These are phyloP conservation scores for Fraxinus xanthoxyloides DNA, from an alignment of 305 asterid genomes.

Conservation along the genomic window DNA sequence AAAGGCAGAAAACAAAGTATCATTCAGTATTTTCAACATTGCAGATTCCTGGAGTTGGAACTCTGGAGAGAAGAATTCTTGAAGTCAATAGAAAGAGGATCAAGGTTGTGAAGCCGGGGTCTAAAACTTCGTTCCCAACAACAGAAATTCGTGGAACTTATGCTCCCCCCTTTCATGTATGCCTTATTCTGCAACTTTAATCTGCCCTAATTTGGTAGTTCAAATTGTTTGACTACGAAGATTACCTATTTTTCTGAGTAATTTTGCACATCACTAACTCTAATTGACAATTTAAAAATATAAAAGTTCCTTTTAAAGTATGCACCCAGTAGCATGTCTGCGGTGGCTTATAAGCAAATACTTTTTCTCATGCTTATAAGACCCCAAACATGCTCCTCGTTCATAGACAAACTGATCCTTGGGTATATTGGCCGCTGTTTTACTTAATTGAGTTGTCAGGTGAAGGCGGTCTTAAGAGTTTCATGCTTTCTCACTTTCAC, in stretches of 20 bases:
- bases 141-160: conserved; percentile 92
- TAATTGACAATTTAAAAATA: neutral
- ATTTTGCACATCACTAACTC: neutral
- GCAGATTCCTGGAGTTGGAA: conserved; percentile 83
- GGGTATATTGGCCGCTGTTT: neutral
- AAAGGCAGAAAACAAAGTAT: conserved; percentile 4
- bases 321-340: neutral
- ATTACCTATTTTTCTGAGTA: neutral
- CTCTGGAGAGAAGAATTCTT: conserved; percentile 81
- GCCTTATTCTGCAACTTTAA: conserved; percentile 17
- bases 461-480: neutral
- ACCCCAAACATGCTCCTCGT: neutral
- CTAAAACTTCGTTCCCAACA: conserved; percentile 88
- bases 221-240: neutral
- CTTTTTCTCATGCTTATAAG: neutral
- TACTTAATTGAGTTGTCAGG: neutral
- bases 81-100: conserved; percentile 86
- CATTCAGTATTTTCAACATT: conserved; percentile 13
- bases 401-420: conserved; percentile 1
- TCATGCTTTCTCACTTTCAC: neutral
- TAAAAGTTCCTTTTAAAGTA: neutral
- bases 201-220: neutral
- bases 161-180: conserved; percentile 95
- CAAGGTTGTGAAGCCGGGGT: conserved; percentile 93
- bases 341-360: neutral